Evolutionary conservation across 2,329 filamentous ascomycete genomes (phyloP).

Genomic region (Pseudonectria buxi): DNA sequence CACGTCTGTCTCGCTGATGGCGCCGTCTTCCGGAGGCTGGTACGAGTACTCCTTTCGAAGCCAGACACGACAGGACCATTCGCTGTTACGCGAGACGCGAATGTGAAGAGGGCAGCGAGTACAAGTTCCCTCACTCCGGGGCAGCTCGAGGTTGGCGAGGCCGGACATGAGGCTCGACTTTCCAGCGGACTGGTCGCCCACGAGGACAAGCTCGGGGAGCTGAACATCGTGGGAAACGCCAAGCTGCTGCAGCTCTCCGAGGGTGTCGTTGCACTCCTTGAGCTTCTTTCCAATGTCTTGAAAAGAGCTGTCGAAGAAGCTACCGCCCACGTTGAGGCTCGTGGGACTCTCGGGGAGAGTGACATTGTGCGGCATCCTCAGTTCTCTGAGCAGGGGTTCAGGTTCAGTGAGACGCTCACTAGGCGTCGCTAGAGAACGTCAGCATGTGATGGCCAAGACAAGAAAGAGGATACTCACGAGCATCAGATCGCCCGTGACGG

Average conservation of each 20-base stretch:
- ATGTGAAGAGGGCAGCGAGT: conserved; percentile 79
- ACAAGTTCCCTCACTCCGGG: conserved; percentile 64
- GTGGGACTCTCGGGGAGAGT: conserved; percentile 15
- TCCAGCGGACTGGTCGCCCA: conserved; percentile 79
- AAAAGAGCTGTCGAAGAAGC: conserved; percentile 38
- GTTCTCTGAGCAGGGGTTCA: conserved; percentile 32
- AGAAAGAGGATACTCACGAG: conserved; percentile 27
- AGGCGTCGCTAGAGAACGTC: conserved; percentile 25
- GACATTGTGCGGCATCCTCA: conserved; percentile 24
- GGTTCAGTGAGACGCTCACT: conserved; percentile 29
- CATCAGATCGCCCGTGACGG: conserved; percentile 29
- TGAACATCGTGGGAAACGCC: conserved; percentile 65
- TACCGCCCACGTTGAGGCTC: conserved; percentile 24
- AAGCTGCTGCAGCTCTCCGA: conserved; percentile 62
- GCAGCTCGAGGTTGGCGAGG: conserved; percentile 63
- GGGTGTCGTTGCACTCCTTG: conserved; percentile 58
- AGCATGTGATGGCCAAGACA: too few species aligned
- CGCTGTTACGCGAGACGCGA: conserved; percentile 50
- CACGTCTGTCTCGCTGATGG: conserved; percentile 39
- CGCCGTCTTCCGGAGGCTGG: conserved; percentile 31
- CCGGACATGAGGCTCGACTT: conserved; percentile 67
- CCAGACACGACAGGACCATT: conserved; percentile 64
- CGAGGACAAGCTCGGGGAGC: conserved; percentile 72
- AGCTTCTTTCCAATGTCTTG: conserved; percentile 54
- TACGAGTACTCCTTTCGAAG: conserved; percentile 61